A percentile compares a stretch with the other conserved stretches of the same genome.
Conservation (phyloP, 345 rosid species). For the Anacardium occidentale region DNA sequence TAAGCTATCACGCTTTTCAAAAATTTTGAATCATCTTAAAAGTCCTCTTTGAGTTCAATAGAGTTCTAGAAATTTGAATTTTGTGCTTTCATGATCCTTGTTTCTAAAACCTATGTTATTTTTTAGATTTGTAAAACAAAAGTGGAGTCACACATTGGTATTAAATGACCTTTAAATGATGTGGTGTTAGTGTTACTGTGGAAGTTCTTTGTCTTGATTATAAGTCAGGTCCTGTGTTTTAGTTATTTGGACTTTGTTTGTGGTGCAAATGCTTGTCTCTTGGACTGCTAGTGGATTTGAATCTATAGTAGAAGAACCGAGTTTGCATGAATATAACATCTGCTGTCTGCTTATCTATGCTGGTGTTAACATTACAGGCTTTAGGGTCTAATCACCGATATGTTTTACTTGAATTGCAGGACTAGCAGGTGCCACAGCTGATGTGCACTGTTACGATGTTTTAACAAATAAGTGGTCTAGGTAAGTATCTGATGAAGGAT, state of each 20-base stretch:
- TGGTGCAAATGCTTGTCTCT: not conserved
- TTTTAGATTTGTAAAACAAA: too few relatives aligned
- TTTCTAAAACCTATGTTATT: too few relatives aligned
- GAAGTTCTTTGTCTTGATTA: not conserved
- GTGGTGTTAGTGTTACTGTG: not conserved
- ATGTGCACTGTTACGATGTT: slow-evolving; percentile 95
- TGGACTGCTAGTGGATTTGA: not conserved
- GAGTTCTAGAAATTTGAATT: not conserved
- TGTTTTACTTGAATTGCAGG: slow-evolving; percentile 55
- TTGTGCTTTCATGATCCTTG: not conserved
- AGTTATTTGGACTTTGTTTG: not conserved
- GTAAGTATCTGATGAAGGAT: slow-evolving; percentile 40
- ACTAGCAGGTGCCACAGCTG: slow-evolving; percentile 98
- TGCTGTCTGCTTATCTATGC: not conserved
- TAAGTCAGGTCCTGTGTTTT: not conserved
- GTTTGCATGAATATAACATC: not conserved
- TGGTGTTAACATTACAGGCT: slow-evolving; percentile 1
- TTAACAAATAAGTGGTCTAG: slow-evolving; percentile 93
- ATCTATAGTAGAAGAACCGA: not conserved
- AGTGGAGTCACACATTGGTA: not conserved
- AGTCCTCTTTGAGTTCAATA: not conserved
- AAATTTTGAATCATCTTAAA: too few relatives aligned
- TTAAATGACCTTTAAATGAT: not conserved
- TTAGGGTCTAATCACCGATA: not conserved
- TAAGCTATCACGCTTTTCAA: not conserved